Evolutionary conservation across 352 stramenopile species (phyloP).

Genomic region (Globisporangium paroecandrum): DNA sequence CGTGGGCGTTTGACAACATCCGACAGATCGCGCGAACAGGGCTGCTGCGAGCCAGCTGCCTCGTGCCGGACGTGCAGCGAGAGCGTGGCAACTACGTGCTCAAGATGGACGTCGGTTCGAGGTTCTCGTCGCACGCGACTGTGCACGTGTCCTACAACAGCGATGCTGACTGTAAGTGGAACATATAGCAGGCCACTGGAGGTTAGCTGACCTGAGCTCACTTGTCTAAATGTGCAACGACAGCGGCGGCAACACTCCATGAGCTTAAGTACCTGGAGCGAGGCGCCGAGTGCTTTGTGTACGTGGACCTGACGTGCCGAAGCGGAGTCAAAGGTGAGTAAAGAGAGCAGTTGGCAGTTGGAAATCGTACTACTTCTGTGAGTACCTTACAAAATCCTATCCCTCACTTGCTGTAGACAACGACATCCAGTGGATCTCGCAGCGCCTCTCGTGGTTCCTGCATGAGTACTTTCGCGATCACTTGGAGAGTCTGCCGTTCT

Average conservation of each 20-base stretch:
- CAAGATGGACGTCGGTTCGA: slow-evolving; percentile 57
- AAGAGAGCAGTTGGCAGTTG: neutral
- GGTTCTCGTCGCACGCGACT: slow-evolving; percentile 48
- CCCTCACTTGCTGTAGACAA: slow-evolving; percentile 27
- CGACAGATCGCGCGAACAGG: slow-evolving; percentile 38
- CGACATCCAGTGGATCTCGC: slow-evolving; percentile 37
- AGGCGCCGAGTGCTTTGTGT: slow-evolving; percentile 66
- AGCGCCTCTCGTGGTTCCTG: slow-evolving; percentile 53
- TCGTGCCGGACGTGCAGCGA: slow-evolving; percentile 28
- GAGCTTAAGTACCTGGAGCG: slow-evolving; percentile 72
- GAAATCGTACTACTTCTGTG: neutral
- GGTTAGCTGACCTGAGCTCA: neutral
- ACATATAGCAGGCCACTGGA: neutral
- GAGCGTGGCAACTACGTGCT: slow-evolving; percentile 63
- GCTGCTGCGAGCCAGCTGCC: slow-evolving; percentile 37
- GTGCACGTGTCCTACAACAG: slow-evolving; percentile 61
- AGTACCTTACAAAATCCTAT: neutral
- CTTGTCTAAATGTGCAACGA: neutral
- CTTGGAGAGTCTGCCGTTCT: slow-evolving; percentile 51
- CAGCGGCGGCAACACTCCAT: slow-evolving; percentile 62
- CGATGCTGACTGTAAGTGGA: slow-evolving; percentile 58
- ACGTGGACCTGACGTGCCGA: slow-evolving; percentile 53
- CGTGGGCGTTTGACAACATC: slow-evolving; percentile 30
- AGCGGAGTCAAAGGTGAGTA: slow-evolving; percentile 47
- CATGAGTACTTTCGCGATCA: slow-evolving; percentile 54